A percentile compares a stretch with the other conserved stretches of the same genome.
These are phyloP conservation scores for Colletotrichum nymphaeae DNA, from an alignment of 2,329 filamentous ascomycete species.

Conservation along the genomic window DNA sequence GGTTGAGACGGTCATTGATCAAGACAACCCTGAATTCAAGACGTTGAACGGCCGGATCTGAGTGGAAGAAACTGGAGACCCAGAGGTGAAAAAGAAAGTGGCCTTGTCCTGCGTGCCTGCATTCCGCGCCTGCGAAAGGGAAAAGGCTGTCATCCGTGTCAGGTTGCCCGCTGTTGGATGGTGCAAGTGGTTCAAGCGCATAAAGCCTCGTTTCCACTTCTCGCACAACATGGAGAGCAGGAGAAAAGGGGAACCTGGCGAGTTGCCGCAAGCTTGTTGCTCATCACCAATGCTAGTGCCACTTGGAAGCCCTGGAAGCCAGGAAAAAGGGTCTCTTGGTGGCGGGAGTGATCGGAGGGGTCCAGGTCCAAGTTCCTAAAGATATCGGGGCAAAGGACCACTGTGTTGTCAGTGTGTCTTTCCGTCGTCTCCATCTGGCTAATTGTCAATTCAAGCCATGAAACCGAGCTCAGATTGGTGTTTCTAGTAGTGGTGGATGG, in stretches of 20 bases:
- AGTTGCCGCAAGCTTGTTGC: slow-evolving; percentile 16
- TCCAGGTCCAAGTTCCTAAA: slow-evolving; percentile 1
- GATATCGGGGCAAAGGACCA: not conserved
- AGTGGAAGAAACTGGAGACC: not conserved
- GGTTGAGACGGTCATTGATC: not conserved
- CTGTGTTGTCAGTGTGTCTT: not conserved
- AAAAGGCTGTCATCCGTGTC: slow-evolving; percentile 3
- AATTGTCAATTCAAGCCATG: slow-evolving; percentile 18
- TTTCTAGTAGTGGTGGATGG: slow-evolving; percentile 16
- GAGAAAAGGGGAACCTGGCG: slow-evolving; percentile 31
- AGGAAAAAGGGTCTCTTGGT: not conserved
- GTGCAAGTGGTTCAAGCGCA: slow-evolving; percentile 18
- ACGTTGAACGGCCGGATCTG: not conserved
- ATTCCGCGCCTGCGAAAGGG: not conserved
- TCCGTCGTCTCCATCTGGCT: slow-evolving; percentile 1
- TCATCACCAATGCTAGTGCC: slow-evolving; percentile 24
- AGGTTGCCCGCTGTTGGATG: slow-evolving; percentile 30
- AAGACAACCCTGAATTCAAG: not conserved
- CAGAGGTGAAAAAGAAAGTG: not conserved
- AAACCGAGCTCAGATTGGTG: slow-evolving; percentile 7
- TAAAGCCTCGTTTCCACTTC: slow-evolving; percentile 26
- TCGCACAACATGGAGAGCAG: slow-evolving; percentile 11
- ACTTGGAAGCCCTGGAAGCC: not conserved
- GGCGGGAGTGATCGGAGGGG: slow-evolving; percentile 24
- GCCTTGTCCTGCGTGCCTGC: slow-evolving; percentile 1